phyloP scores from a whole-genome alignment of 2,329 filamentous ascomycete genomes.

The Zarea fungicola region DNA sequence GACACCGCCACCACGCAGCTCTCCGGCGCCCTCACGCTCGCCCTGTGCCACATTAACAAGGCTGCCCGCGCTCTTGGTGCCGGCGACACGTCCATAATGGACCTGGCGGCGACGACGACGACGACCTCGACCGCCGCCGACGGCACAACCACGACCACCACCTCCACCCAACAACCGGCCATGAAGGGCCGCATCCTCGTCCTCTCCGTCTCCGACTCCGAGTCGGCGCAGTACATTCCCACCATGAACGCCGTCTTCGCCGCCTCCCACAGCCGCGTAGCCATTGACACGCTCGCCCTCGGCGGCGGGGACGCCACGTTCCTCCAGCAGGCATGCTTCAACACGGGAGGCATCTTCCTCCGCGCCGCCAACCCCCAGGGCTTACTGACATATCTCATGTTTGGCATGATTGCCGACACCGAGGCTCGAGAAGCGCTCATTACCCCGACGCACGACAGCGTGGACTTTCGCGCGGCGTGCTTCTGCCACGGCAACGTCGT shows the following conservation, averaged over 20 bases:
- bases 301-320: constrained; percentile 85
- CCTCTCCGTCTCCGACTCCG: constrained; percentile 77
- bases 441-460: constrained; percentile 73
- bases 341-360: constrained; percentile 54
- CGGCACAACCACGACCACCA: constrained; percentile 20
- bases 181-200: constrained; percentile 69
- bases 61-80: constrained; percentile 60
- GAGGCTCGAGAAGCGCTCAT: constrained; percentile 59
- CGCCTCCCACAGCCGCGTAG: constrained; percentile 78
- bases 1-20: constrained; percentile 78
- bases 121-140: constrained; percentile 22
- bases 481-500: constrained; percentile 93
- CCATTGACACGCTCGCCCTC: constrained; percentile 87
- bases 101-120: constrained; percentile 29
- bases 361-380: constrained; percentile 56
- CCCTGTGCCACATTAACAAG: constrained; percentile 87
- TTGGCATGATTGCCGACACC: constrained; percentile 72
- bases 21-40: constrained; percentile 83
- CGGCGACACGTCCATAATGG: constrained; percentile 41
- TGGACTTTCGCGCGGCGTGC: constrained; percentile 97
- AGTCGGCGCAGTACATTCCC: constrained; percentile 89
- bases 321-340: constrained; percentile 78
- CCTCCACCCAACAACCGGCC: too few species aligned
- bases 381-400: constrained; percentile 88
- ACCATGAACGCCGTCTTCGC: constrained; percentile 99